Evolutionary conservation across 2,329 filamentous ascomycete genomes (phyloP).

Genomic region (Parastagonospora nodorum): DNA sequence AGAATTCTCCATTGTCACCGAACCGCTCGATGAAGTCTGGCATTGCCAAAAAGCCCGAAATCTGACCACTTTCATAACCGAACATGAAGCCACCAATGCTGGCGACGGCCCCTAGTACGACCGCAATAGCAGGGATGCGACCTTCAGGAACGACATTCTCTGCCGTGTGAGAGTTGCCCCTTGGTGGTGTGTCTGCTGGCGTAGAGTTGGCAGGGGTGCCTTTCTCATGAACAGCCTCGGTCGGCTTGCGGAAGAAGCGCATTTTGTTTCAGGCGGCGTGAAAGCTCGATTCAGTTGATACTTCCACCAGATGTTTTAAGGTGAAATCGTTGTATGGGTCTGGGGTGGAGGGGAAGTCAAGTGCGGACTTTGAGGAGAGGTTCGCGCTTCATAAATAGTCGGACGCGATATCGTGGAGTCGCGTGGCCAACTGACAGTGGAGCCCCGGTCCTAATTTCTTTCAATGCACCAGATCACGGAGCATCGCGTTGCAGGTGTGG

Average conservation of each 20-base stretch:
- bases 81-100: slow-evolving; percentile 45
- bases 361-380: slow-evolving; percentile 25
- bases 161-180: slow-evolving; percentile 22
- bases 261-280: slow-evolving; percentile 13
- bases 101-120: slow-evolving; percentile 37
- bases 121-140: slow-evolving; percentile 31
- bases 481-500: slow-evolving; percentile 17
- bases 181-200: slow-evolving; percentile 30
- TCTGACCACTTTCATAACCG: slow-evolving; percentile 16
- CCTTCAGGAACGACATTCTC: slow-evolving; percentile 22
- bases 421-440: slow-evolving; percentile 23
- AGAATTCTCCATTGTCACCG: slow-evolving; percentile 40
- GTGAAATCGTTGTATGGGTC: background rate
- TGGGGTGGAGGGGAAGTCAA: slow-evolving; percentile 15
- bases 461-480: slow-evolving; percentile 17
- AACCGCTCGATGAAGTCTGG: slow-evolving; percentile 40
- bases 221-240: slow-evolving; percentile 26
- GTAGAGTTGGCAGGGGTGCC: slow-evolving; percentile 30
- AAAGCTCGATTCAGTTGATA: background rate
- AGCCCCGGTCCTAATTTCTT: slow-evolving; percentile 24
- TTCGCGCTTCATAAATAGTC: slow-evolving; percentile 22
- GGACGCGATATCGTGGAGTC: slow-evolving; percentile 15
- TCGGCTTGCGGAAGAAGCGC: slow-evolving; percentile 29
- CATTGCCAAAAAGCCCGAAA: slow-evolving; percentile 41
- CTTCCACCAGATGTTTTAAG: too few relatives aligned